Base-by-base conservation (phyloP, 2,329 filamentous ascomycete species). In the Pseudogymnoascus sp. region DNA sequence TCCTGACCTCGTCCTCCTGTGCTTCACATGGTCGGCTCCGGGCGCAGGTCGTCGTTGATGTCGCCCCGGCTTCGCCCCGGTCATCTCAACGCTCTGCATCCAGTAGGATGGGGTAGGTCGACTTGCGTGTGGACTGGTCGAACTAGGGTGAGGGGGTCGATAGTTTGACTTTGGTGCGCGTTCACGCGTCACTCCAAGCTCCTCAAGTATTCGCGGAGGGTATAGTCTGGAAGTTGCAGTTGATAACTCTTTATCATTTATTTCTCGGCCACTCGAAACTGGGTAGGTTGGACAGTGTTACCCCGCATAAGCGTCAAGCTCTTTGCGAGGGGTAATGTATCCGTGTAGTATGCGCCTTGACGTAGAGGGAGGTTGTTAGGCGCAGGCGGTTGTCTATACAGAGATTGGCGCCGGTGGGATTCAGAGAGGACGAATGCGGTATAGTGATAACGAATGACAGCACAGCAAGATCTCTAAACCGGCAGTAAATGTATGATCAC, bases 1-100 rank as follows among this genome's bases (percentile, higher is more conserved):
- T 28, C 94, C 94, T 65, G 92, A 97, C 68, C 94, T 83, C 43
- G 94, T 97, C 67, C 94, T 86, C 64, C 92, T 88, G 73, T 97
- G 93, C 75, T 97, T 97, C 67, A 95, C 88, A 70, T 69, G 65
- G n/a, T 71, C 69, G 43, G 64, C 61, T 57, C 63, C 62, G 47
- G 68, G 66, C 18, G 57, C 66, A 12, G 67, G 66, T 62, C 70
- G 71, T 37, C 69, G 68, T 57, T 70, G 64, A 62, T 67, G 69
- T 41, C 68, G 62, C 39, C 63, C 41, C 3, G 68, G 61, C 25
- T 69, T 71, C 20, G 66, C 67, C 18, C 62, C 63, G 50, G 66
- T 62, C 69, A 72, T 72, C 37, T 61, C 61, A 57, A 65, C 60
- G 35, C 70, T 67, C 61, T 71, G 70, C 33, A 62, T 33, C 50